Conservation (phyloP, 1,284 basidiomycete species). For the Phellopilus nigrolimitatus region DNA sequence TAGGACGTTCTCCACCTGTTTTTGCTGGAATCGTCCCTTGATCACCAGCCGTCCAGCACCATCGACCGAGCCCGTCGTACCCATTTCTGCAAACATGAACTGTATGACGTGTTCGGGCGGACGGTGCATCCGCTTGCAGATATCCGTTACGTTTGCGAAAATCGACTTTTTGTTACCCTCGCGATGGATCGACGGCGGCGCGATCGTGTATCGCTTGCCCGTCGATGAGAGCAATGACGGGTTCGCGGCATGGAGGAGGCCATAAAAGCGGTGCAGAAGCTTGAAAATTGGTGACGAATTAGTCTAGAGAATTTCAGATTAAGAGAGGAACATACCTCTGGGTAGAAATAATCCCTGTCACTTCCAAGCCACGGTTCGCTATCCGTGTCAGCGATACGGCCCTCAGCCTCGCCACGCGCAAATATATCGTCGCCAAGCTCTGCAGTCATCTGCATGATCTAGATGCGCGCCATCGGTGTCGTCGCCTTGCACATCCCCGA, state of each 20-base stretch:
- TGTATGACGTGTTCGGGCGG: constrained; percentile 99
- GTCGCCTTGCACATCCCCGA: constrained; percentile 48
- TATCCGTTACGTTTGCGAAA: constrained; percentile 95
- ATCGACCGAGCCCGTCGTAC: constrained; percentile 95
- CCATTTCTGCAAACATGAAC: constrained; percentile 97
- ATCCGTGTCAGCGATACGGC: constrained; percentile 54
- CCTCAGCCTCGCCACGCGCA: constrained; percentile 46
- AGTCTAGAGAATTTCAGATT: too few species aligned
- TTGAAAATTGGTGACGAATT: constrained; percentile 30
- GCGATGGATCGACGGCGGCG: constrained; percentile 91
- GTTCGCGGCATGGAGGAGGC: constrained; percentile 89
- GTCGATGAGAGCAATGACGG: constrained; percentile 83
- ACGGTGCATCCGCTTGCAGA: constrained; percentile 98
- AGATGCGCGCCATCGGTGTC: constrained; percentile 36
- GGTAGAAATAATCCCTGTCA: constrained; percentile 93
- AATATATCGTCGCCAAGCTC: constrained; percentile 87
- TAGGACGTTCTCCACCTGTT: constrained; percentile 97
- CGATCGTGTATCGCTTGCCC: constrained; percentile 94
- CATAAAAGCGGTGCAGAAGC: constrained; percentile 93
- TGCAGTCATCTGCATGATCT: constrained; percentile 68
- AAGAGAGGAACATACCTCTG: constrained; percentile 69
- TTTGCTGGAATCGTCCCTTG: constrained; percentile 97
- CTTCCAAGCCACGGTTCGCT: constrained; percentile 86
- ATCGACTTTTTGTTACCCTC: constrained; percentile 97
- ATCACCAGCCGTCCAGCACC: constrained; percentile 92